A percentile compares a stretch with the other conserved stretches of the same genome.
Evolutionary conservation across 1,139 yeast genomes (phyloP).

Genomic region (Zygosaccharomyces sapae): DNA sequence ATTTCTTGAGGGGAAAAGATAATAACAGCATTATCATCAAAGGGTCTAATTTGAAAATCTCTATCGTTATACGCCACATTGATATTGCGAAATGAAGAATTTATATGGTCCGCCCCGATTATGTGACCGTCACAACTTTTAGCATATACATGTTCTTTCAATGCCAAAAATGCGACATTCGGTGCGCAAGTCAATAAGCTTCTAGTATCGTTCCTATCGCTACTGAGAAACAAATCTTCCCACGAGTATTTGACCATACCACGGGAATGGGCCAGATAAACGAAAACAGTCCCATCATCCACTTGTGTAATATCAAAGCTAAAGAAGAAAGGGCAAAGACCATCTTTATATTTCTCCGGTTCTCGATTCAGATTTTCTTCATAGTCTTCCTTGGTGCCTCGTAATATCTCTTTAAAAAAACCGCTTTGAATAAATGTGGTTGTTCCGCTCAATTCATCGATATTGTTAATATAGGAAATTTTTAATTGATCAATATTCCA

Average conservation of each 20-base stretch:
- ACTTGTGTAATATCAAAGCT: constrained; percentile 3
- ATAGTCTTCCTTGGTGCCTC: not conserved
- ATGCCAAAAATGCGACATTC: not conserved
- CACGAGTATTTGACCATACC: constrained; percentile 2
- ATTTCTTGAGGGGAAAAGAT: constrained; percentile 14
- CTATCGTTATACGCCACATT: constrained; percentile 8
- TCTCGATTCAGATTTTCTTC: not conserved
- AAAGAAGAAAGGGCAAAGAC: not conserved
- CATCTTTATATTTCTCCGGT: not conserved
- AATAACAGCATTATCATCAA: constrained; percentile 9
- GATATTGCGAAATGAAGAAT: not conserved
- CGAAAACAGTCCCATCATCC: not conserved
- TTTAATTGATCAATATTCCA: constrained; percentile 18
- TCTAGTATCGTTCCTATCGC: not conserved
- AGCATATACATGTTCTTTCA: constrained; percentile 5
- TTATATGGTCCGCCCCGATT: constrained; percentile 2
- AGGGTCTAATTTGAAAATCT: constrained; percentile 11
- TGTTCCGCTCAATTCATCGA: constrained; percentile 3
- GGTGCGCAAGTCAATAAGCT: constrained; percentile 1
- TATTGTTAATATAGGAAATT: constrained; percentile 12
- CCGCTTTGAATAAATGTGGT: not conserved
- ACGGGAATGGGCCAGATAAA: constrained; percentile 6
- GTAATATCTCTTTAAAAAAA: not conserved
- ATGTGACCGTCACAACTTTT: constrained; percentile 5
- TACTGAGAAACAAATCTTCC: not conserved